These are phyloP conservation scores for Amylocystis lapponica DNA, from an alignment of 768 basidiomycete genomes.

Conservation along the genomic window DNA sequence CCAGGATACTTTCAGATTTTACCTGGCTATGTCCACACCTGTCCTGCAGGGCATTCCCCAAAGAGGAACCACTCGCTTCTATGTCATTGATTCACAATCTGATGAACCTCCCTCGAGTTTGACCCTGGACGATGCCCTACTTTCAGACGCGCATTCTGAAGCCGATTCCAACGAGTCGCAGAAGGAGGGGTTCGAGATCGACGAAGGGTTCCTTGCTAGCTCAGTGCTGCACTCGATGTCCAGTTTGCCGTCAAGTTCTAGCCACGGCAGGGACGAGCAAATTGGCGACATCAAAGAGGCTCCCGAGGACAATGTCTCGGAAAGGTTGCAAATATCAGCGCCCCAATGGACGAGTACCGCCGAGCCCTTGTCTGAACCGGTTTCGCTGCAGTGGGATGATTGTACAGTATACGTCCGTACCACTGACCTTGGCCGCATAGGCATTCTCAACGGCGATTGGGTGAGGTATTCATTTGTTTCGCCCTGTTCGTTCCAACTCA, in stretches of 20 bases:
- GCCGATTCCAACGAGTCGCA: conserved; percentile 3
- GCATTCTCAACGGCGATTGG: conserved; percentile 75
- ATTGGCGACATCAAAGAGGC: not conserved
- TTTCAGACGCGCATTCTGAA: conserved; percentile 3
- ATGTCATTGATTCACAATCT: conserved; percentile 27
- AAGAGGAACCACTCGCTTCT: conserved; percentile 44
- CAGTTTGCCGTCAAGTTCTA: not conserved
- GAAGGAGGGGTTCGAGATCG: conserved; percentile 51
- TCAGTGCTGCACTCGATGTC: conserved; percentile 30
- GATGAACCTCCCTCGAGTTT: conserved; percentile 9
- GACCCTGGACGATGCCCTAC: conserved; percentile 4
- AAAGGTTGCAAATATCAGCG: conserved; percentile 6
- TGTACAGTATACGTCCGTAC: conserved; percentile 57
- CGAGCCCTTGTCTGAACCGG: conserved; percentile 27
- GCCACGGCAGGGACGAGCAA: not conserved
- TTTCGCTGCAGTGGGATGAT: conserved; percentile 39
- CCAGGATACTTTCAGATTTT: no score
- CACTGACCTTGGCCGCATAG: conserved; percentile 57
- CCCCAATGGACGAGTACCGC: conserved; percentile 14
- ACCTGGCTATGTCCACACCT: conserved; percentile 59
- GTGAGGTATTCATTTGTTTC: conserved; percentile 32
- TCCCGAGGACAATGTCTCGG: not conserved
- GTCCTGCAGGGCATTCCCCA: conserved; percentile 63
- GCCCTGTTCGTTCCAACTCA: conserved; percentile 3
- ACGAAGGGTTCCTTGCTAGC: conserved; percentile 62